Percentiles rank a stretch among this genome's conserved stretches.
Evolutionary conservation across 371 early-diverging fungal genomes (phyloP).

Genomic region (Mortierella sp.): DNA sequence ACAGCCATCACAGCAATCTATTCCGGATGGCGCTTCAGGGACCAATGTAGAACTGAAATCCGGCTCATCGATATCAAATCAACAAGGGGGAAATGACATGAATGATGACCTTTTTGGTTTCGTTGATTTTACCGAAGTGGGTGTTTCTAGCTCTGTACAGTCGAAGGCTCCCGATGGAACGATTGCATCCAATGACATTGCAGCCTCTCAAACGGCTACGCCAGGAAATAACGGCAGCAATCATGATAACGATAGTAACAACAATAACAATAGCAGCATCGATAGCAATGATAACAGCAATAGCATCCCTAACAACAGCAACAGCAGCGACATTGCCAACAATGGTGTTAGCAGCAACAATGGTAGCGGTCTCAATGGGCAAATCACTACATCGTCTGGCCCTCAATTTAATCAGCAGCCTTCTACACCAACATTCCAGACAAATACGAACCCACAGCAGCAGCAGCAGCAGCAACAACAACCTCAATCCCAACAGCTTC

Average conservation of each 20-base stretch:
- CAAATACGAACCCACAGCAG: constrained; percentile 3
- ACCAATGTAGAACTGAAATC: constrained; percentile 16
- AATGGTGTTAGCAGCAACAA: constrained; percentile 5
- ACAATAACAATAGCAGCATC: constrained; percentile 17
- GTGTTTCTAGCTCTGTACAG: constrained; percentile 22
- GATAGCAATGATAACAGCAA: constrained; percentile 8
- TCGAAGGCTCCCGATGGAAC: constrained; percentile 26
- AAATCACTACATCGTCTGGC: constrained; percentile 10
- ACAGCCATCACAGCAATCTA: constrained; percentile 26
- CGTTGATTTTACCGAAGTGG: constrained; percentile 47
- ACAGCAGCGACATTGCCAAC: constrained; percentile 3
- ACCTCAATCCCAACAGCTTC: constrained; percentile 5
- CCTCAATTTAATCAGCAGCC: constrained; percentile 22
- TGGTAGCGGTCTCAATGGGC: constrained; percentile 12
- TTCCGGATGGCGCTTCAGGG: constrained; percentile 13
- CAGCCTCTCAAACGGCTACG: background rate
- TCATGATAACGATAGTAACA: constrained; percentile 11
- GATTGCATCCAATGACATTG: background rate
- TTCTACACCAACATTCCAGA: constrained; percentile 5
- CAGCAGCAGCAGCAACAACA: constrained; percentile 21
- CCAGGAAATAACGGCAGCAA: constrained; percentile 19
- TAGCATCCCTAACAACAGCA: constrained; percentile 4
- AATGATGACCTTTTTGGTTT: constrained; percentile 51
- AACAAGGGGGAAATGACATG: constrained; percentile 19
- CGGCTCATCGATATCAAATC: constrained; percentile 6